Evolutionary conservation across 192 early-diverging fungal genomes (phyloP).

Genomic region (Coemansia sp.): DNA sequence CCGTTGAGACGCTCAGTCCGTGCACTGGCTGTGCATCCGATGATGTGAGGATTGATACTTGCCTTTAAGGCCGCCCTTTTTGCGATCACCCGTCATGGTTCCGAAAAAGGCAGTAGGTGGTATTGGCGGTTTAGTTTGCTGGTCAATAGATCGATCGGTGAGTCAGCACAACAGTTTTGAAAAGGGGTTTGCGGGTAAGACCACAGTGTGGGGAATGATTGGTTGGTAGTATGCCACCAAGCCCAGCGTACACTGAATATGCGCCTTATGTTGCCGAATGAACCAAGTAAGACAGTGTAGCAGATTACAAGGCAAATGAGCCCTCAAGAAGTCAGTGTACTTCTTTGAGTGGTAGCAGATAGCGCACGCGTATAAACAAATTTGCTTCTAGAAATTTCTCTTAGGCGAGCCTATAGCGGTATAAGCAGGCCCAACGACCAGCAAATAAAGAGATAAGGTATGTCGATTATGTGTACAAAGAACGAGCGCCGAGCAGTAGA

Average conservation of each 20-base stretch:
- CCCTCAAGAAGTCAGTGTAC: neutral
- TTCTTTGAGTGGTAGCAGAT: neutral
- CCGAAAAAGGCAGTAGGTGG: neutral
- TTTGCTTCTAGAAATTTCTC: neutral
- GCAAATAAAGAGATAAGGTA: neutral
- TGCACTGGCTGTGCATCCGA: slow-evolving; percentile 1
- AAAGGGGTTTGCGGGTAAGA: neutral
- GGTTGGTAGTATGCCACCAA: neutral
- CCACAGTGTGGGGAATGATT: neutral
- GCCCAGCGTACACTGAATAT: neutral
- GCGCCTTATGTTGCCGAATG: neutral
- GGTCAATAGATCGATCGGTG: neutral
- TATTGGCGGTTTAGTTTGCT: neutral
- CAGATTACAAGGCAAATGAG: neutral
- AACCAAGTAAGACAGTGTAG: neutral
- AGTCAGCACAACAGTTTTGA: neutral
- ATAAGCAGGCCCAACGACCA: neutral
- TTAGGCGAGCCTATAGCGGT: neutral
- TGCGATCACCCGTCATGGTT: slow-evolving; percentile 35
- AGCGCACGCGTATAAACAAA: neutral
- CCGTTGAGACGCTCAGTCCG: neutral
- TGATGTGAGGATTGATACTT: slow-evolving; percentile 10
- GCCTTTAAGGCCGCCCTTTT: slow-evolving; percentile 40
- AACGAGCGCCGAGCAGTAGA: neutral
- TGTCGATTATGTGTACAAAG: neutral